Evolutionary conservation across 108 stramenopile genomes (phyloP).

Genomic region (Discostella pseudostelligera): DNA sequence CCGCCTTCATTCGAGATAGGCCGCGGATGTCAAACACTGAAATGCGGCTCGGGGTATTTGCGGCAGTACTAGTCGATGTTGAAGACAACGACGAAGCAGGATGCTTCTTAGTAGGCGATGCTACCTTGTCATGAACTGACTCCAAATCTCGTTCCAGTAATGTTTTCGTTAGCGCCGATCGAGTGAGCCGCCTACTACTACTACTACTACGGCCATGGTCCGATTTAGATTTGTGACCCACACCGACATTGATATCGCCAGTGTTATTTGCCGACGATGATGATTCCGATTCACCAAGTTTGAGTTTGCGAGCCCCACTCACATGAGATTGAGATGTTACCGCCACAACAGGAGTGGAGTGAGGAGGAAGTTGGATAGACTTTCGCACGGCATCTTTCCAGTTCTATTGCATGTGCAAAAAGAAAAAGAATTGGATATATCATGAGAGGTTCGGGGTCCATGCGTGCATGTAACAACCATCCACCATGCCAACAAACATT

Average conservation of each 20-base stretch:
- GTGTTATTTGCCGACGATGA: neutral
- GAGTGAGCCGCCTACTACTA: slow-evolving; percentile 59
- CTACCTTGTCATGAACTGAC: neutral
- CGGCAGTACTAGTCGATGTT: slow-evolving; percentile 10
- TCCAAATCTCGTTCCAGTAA: slow-evolving; percentile 47
- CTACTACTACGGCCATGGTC: neutral
- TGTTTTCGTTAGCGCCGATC: slow-evolving; percentile 66
- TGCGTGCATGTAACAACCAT: neutral
- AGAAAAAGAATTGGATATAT: neutral
- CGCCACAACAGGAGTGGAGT: neutral
- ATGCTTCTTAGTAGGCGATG: slow-evolving; percentile 3
- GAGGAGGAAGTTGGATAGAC: slow-evolving; percentile 55
- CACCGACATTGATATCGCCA: slow-evolving; percentile 5
- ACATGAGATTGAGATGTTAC: slow-evolving; percentile 7
- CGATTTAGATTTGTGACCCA: neutral
- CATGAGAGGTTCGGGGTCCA: neutral
- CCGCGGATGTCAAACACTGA: slow-evolving; percentile 80
- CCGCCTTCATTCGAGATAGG: slow-evolving; percentile 60
- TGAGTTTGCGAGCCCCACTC: neutral
- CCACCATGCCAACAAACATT: neutral
- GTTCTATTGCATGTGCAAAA: slow-evolving; percentile 30
- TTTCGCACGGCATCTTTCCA: slow-evolving; percentile 85
- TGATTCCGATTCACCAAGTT: slow-evolving; percentile 5
- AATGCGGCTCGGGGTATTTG: slow-evolving; percentile 21
- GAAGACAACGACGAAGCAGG: slow-evolving; percentile 5